Conservation (phyloP, 2,329 filamentous ascomycete genomes). For the Aureobasidium namibiae region DNA sequence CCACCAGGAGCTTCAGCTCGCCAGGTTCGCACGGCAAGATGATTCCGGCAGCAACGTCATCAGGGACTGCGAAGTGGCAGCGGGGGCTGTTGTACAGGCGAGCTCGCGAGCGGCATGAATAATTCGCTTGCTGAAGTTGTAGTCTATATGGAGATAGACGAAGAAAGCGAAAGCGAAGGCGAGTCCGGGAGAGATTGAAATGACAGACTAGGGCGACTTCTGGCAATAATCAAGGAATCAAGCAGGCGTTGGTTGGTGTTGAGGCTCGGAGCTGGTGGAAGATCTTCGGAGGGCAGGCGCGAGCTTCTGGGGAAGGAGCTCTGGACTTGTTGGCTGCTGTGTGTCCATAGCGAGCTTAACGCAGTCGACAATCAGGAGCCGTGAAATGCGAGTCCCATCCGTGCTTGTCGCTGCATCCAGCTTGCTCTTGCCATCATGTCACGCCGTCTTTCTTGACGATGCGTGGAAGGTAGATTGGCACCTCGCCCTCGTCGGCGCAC, state of each 20-base stretch:
- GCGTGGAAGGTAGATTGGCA: slow-evolving; percentile 90
- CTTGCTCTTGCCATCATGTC: slow-evolving; percentile 42
- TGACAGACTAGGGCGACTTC: neutral
- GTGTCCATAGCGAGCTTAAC: neutral
- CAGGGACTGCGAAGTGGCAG: neutral
- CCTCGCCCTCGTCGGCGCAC: slow-evolving; percentile 76
- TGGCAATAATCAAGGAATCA: neutral
- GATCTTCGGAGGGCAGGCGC: neutral
- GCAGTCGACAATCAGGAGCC: neutral
- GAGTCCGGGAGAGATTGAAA: neutral
- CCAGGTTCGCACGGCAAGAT: neutral
- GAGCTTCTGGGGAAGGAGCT: slow-evolving; percentile 2
- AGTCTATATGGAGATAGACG: neutral
- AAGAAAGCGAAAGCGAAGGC: neutral
- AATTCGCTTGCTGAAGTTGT: neutral
- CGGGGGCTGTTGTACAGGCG: neutral
- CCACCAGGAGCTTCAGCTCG: slow-evolving; percentile 2
- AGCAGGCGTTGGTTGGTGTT: neutral
- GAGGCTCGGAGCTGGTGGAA: neutral
- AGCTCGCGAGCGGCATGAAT: neutral
- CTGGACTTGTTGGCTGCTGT: neutral
- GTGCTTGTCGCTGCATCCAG: slow-evolving; percentile 22
- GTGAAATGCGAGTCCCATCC: slow-evolving; percentile 12
- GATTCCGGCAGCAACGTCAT: neutral
- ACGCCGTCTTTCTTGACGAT: slow-evolving; percentile 80